These are phyloP conservation scores for Piromyces finnis DNA, from an alignment of 192 early-diverging fungal genomes.

Conservation along the genomic window DNA sequence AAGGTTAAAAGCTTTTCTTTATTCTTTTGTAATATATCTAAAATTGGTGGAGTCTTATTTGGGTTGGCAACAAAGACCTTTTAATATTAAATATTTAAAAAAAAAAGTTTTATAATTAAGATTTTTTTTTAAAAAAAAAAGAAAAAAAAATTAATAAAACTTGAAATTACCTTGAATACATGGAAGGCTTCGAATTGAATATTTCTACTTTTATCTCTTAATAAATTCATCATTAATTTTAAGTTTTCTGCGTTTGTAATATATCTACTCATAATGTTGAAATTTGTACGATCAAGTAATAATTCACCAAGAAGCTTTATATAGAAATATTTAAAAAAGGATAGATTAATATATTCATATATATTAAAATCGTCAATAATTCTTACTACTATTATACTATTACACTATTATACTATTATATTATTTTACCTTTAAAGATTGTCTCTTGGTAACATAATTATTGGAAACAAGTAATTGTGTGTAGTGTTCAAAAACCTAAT, in stretches of 20 bases:
- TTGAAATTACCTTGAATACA: conserved; percentile 80
- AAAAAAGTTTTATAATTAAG: no score
- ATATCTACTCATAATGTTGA: conserved; percentile 84
- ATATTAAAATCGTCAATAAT: neutral
- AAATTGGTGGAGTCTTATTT: conserved; percentile 43
- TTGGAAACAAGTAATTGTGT: conserved; percentile 60
- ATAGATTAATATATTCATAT: neutral
- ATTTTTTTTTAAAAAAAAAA: no score
- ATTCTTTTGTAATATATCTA: neutral
- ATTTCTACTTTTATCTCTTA: conserved; percentile 87
- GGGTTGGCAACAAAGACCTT: conserved; percentile 97
- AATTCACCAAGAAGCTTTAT: conserved; percentile 84
- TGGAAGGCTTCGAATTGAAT: conserved; percentile 99
- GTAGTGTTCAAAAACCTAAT: conserved; percentile 71
- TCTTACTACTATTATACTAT: no score
- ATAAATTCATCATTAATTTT: conserved; percentile 93
- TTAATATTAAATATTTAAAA: neutral
- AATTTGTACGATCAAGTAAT: conserved; percentile 87
- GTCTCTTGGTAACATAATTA: conserved; percentile 97
- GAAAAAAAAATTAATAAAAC: no score
- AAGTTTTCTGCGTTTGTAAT: conserved; percentile 83
- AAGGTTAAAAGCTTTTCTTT: conserved; percentile 33
- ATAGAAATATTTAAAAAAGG: neutral
- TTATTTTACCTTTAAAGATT: conserved; percentile 79
- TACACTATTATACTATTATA: no score